Percentiles rank a stretch among this genome's conserved stretches.
Evolutionary conservation across 352 stramenopile genomes (phyloP).

Genomic region (Globisporangium canariense): DNA sequence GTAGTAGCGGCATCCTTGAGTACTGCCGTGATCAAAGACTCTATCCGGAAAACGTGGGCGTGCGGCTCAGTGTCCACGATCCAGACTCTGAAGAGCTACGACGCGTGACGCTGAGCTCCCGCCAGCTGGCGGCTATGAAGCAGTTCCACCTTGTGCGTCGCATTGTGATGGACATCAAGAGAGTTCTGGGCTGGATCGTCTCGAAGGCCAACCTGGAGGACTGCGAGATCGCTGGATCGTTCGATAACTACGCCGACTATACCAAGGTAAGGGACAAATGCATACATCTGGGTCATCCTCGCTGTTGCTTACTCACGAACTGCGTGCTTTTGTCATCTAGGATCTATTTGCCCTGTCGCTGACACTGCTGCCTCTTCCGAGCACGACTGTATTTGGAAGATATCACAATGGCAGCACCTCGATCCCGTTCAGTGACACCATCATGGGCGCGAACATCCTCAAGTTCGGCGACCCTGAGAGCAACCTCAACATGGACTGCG

Average conservation of each 20-base stretch:
- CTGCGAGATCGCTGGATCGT: neutral
- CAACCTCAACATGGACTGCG: conserved; percentile 10
- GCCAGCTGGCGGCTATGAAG: neutral
- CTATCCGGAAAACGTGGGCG: neutral
- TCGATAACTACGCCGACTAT: neutral
- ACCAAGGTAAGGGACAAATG: neutral
- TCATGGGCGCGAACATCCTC: conserved; percentile 1
- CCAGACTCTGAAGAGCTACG: neutral
- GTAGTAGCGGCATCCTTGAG: neutral
- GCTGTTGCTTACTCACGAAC: neutral
- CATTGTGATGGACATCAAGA: neutral
- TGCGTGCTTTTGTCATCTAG: neutral
- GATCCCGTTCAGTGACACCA: conserved; percentile 11
- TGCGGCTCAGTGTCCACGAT: neutral
- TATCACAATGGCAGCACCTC: neutral
- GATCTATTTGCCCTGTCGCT: neutral
- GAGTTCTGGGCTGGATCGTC: neutral
- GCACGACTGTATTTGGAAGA: neutral
- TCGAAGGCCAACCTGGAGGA: neutral
- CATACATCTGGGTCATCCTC: neutral
- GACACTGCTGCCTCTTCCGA: neutral
- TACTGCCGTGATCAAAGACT: neutral
- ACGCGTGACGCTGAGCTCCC: neutral
- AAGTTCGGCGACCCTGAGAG: neutral
- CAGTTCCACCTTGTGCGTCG: neutral